These are phyloP conservation scores for Mycosarcoma maydis DNA, from an alignment of 1,284 basidiomycete genomes.

Conservation along the genomic window DNA sequence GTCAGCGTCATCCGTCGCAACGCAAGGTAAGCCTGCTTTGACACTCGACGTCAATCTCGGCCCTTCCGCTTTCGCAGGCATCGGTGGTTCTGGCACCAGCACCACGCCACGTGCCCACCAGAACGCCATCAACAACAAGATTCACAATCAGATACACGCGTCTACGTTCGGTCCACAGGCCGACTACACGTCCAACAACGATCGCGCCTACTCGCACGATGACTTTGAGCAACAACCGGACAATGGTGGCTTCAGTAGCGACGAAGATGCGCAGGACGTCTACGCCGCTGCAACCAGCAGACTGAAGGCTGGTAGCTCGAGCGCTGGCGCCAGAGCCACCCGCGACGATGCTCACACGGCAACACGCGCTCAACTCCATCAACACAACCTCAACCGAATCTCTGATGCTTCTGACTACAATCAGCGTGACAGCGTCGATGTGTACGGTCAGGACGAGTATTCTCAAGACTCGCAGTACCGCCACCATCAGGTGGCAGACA, in stretches of 20 bases:
- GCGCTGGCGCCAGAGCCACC: conserved; percentile 44
- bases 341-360: conserved; percentile 27
- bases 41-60: conserved; percentile 59
- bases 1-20: conserved; percentile 9
- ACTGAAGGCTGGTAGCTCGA: conserved; percentile 44
- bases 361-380: conserved; percentile 10
- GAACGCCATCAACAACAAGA: conserved; percentile 36
- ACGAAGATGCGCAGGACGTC: conserved; percentile 49
- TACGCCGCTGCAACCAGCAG: conserved; percentile 46
- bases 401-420: conserved; percentile 20
- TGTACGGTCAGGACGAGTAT: conserved; percentile 33
- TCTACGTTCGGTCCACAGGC: conserved; percentile 43
- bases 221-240: conserved; percentile 34
- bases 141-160: conserved; percentile 41
- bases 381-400: conserved; percentile 17
- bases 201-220: conserved; percentile 21
- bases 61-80: conserved; percentile 20
- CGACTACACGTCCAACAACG: conserved; percentile 8
- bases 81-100: conserved; percentile 49
- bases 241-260: conserved; percentile 57
- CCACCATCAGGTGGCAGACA: conserved; percentile 35
- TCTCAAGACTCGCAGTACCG: conserved; percentile 21
- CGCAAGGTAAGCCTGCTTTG: conserved; percentile 52
- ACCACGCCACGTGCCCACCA: conserved; percentile 40
- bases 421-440: conserved; percentile 15